Evolutionary conservation across 352 stramenopile genomes (phyloP).

Genomic region (Pythium dissotocum): DNA sequence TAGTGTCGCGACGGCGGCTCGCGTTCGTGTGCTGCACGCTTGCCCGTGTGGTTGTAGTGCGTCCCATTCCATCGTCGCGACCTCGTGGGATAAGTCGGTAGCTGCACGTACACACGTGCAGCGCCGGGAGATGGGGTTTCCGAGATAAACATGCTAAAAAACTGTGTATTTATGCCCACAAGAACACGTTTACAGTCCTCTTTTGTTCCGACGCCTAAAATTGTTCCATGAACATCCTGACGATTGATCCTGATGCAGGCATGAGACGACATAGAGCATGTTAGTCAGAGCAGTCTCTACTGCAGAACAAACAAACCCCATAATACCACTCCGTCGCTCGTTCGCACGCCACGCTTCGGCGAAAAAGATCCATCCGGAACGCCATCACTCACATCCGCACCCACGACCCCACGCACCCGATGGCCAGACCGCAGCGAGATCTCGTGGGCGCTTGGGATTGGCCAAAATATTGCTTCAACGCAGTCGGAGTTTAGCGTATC

Average conservation of each 20-base stretch:
- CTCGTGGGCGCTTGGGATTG: constrained; percentile 15
- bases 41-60: not conserved
- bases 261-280: not conserved
- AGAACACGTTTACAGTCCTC: not conserved
- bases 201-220: not conserved
- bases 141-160: constrained; percentile 12
- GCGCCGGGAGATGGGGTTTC: not conserved
- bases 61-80: constrained; percentile 1
- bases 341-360: constrained; percentile 14
- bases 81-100: constrained; percentile 6
- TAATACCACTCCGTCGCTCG: constrained; percentile 6
- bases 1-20: not conserved
- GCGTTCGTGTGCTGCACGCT: not conserved
- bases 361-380: constrained; percentile 22
- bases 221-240: not conserved
- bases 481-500: not conserved
- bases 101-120: not conserved
- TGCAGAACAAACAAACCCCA: not conserved
- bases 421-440: constrained; percentile 21
- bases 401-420: constrained; percentile 17
- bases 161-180: constrained; percentile 29
- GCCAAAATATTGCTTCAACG: constrained; percentile 19
- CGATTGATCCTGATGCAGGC: not conserved
- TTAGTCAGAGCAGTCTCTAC: not conserved
- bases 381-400: not conserved